Evolutionary conservation across 345 rosid species (phyloP), one percentile per base, ranked within the genome.

Genomic region (Syzygium aromaticum): DNA sequence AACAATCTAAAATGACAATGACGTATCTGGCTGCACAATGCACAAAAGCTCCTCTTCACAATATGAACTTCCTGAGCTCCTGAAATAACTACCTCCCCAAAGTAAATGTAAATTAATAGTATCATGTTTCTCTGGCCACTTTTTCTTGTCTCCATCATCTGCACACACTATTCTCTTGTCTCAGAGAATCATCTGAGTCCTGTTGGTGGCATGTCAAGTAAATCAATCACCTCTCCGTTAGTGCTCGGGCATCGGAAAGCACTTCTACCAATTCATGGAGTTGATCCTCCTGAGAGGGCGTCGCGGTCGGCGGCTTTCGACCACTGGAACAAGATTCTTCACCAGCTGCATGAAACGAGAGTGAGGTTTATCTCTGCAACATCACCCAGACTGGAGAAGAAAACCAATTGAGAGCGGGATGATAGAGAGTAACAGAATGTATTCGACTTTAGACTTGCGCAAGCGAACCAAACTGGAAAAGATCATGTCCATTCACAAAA

Each of bases 321-420:
- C 91, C n/a, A 91, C 93, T 11, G 93, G 94, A n/a, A 92, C 88
- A n/a, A 93, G 84, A 85, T 91, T 93, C 87, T 91, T 88, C 94
- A 92, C 89, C 51, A 93, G 87, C 95, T 93, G 91, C 86, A 89
- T 63, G 77, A 86, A 84, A 89, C 67, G 51, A 46, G 52, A 49
- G 6, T 17, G 23, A n/a, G 43, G 84, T 73, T 73, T 73, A 73
- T 33, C 49, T 21, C 25, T 22, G 59, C 11, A 54, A 53, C 56
- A 53, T 53, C 56, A 16, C 22, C 56, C 56, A 17, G 56, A 53
- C 22, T 17, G 56, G 56, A 53, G 8, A 53, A 53, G 56, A 53
- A 53, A 53, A 17, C 56, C 22, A 53, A 53, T 17, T 53, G 56
- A 53, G 56, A 53, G 56, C 22, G 56, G 56, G 56, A 53, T 53